These are phyloP conservation scores for Chrysosporium queenslandicum DNA, from an alignment of 2,329 filamentous ascomycete species.

Conservation along the genomic window DNA sequence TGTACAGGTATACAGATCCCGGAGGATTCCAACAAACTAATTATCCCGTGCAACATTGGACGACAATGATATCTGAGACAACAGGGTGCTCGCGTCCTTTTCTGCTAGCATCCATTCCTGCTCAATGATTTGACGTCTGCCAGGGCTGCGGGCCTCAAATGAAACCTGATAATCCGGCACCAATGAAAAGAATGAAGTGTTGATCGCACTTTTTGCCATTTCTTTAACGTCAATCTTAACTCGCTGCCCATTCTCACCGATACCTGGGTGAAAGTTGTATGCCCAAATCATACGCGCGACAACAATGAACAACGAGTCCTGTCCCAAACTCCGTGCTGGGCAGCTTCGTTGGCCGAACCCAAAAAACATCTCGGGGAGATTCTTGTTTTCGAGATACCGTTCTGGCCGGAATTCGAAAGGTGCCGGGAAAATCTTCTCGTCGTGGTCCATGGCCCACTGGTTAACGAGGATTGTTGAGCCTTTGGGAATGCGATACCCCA, in stretches of 20 bases:
- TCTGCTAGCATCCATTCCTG: slow-evolving; percentile 17
- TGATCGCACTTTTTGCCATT: slow-evolving; percentile 15
- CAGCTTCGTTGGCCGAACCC: slow-evolving; percentile 47
- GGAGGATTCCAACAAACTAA: no score
- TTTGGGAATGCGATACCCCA: slow-evolving; percentile 41
- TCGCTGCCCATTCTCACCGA: slow-evolving; percentile 22
- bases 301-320: slow-evolving; percentile 41
- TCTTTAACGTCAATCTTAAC: slow-evolving; percentile 20
- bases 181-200: slow-evolving; percentile 20
- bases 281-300: slow-evolving; percentile 47
- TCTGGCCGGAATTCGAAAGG: slow-evolving; percentile 33
- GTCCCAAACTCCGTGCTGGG: slow-evolving; percentile 28
- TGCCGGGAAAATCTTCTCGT: slow-evolving; percentile 31
- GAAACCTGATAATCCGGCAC: slow-evolving; percentile 21
- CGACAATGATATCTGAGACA: no score
- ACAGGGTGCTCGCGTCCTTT: no score
- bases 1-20: no score
- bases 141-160: slow-evolving; percentile 21
- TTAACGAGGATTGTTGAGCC: slow-evolving; percentile 39
- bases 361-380: slow-evolving; percentile 47
- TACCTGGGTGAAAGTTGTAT: slow-evolving; percentile 18
- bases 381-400: slow-evolving; percentile 34
- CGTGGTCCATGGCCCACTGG: slow-evolving; percentile 36
- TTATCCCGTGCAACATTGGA: no score
- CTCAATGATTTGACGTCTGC: slow-evolving; percentile 19